Percentiles rank a stretch among this genome's conserved stretches.
Evolutionary conservation across 1,284 basidiomycete genomes (phyloP).

Genomic region (Irpex lacteus): DNA sequence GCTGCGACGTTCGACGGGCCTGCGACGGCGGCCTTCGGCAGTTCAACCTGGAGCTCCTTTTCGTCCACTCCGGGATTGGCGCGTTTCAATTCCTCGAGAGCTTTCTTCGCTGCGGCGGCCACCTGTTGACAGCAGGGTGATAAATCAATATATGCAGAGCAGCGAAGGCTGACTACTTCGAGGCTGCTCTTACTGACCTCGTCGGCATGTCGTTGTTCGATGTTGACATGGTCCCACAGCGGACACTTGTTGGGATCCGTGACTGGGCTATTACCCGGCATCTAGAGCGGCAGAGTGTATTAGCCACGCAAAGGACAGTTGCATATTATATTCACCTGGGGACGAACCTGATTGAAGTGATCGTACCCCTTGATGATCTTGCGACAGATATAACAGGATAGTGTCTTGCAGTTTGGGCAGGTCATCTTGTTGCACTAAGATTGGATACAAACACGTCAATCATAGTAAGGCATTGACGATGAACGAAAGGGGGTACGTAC

Average conservation of each 20-base stretch:
- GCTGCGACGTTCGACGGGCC: conserved; percentile 12
- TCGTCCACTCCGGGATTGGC: conserved; percentile 56
- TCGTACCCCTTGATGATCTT: conserved; percentile 71
- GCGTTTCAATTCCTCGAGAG: conserved; percentile 55
- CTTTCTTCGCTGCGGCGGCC: conserved; percentile 63
- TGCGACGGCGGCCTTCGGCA: conserved; percentile 28
- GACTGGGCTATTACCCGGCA: background rate
- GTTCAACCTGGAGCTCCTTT: conserved; percentile 53
- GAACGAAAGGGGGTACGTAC: conserved; percentile 37
- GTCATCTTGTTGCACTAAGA: conserved; percentile 79
- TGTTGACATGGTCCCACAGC: conserved; percentile 62
- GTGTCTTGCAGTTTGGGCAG: conserved; percentile 64
- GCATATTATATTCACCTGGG: background rate
- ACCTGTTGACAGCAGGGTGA: conserved; percentile 41
- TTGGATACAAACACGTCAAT: background rate
- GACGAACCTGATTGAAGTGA: conserved; percentile 65
- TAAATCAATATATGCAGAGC: background rate
- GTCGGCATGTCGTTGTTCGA: conserved; percentile 58
- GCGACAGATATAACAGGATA: conserved; percentile 80
- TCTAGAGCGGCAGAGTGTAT: conserved; percentile 23
- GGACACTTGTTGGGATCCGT: conserved; percentile 47
- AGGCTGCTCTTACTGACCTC: conserved; percentile 45
- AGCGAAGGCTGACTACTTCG: background rate
- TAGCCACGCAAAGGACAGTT: background rate
- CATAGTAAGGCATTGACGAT: background rate